These are phyloP conservation scores for Lobosporangium transversale DNA, from an alignment of 192 early-diverging fungal genomes.

Conservation along the genomic window DNA sequence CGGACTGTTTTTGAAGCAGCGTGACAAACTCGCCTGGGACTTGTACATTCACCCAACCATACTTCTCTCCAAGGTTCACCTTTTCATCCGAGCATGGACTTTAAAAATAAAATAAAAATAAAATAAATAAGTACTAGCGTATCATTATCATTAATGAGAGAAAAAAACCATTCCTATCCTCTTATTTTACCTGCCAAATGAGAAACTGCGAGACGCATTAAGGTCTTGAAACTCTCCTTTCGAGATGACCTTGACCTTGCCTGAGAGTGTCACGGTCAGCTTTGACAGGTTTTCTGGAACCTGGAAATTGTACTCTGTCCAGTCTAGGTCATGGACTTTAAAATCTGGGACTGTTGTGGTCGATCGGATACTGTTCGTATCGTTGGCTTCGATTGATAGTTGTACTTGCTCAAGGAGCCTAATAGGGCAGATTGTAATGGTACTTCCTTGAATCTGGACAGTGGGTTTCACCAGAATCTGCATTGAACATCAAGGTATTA, in stretches of 20 bases:
- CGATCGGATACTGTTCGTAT: constrained; percentile 32
- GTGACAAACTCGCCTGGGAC: constrained; percentile 33
- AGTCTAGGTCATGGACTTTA: constrained; percentile 30
- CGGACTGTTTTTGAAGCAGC: constrained; percentile 14
- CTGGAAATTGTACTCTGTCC: constrained; percentile 49
- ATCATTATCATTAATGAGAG: not conserved
- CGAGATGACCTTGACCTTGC: constrained; percentile 50
- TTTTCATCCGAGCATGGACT: constrained; percentile 23
- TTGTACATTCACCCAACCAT: not conserved
- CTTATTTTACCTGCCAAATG: constrained; percentile 12
- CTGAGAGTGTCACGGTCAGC: constrained; percentile 26
- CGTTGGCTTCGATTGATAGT: constrained; percentile 28
- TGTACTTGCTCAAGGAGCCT: constrained; percentile 50
- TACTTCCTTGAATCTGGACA: constrained; percentile 2
- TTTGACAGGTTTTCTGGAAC: constrained; percentile 43
- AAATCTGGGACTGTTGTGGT: constrained; percentile 31
- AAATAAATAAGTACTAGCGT: not conserved
- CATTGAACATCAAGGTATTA: no score
- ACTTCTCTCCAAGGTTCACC: constrained; percentile 17
- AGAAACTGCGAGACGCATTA: not conserved
- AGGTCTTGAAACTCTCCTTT: constrained; percentile 31
- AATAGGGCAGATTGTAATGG: constrained; percentile 27
- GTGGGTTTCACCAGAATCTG: constrained; percentile 30
- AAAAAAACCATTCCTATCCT: not conserved
- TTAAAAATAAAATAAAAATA: not conserved